Evolutionary conservation across 2,329 filamentous ascomycete genomes (phyloP).

Genomic region (Colletotrichum cordylinicola): DNA sequence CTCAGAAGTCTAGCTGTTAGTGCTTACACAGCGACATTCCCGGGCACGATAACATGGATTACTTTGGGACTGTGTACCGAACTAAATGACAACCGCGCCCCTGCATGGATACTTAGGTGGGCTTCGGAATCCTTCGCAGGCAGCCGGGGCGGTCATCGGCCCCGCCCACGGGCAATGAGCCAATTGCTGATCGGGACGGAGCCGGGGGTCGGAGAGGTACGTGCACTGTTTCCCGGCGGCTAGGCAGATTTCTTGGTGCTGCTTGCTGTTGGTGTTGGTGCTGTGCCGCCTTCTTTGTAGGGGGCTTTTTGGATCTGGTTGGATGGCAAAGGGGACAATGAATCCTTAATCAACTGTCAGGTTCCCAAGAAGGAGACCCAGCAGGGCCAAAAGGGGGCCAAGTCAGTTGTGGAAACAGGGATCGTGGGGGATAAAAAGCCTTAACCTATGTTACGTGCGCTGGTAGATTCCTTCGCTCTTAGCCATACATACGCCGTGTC

Average conservation of each 20-base stretch:
- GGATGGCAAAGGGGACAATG: not conserved
- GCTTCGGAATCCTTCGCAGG: not conserved
- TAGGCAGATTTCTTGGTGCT: not conserved
- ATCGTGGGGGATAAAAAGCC: not conserved
- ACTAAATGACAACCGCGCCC: not conserved
- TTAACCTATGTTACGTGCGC: not conserved
- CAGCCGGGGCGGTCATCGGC: not conserved
- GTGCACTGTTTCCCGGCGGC: not conserved
- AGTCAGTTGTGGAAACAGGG: not conserved
- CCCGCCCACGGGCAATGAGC: not conserved
- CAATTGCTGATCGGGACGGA: not conserved
- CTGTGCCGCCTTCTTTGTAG: not conserved
- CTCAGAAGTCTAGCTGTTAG: not conserved
- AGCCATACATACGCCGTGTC: not conserved
- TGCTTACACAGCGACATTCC: accelerated
- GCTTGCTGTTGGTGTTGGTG: not conserved
- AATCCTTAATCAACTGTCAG: not conserved
- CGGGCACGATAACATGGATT: not conserved
- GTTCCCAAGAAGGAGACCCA: not conserved
- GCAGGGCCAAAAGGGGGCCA: not conserved
- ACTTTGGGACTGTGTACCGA: not conserved
- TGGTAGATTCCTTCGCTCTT: not conserved
- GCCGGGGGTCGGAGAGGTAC: not conserved
- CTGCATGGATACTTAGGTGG: not conserved
- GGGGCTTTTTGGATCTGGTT: not conserved